Percentiles rank a stretch among this genome's conserved stretches.
Evolutionary conservation across 2,329 filamentous ascomycete species (phyloP).

Genomic region (Teratosphaeriaceae sp.): DNA sequence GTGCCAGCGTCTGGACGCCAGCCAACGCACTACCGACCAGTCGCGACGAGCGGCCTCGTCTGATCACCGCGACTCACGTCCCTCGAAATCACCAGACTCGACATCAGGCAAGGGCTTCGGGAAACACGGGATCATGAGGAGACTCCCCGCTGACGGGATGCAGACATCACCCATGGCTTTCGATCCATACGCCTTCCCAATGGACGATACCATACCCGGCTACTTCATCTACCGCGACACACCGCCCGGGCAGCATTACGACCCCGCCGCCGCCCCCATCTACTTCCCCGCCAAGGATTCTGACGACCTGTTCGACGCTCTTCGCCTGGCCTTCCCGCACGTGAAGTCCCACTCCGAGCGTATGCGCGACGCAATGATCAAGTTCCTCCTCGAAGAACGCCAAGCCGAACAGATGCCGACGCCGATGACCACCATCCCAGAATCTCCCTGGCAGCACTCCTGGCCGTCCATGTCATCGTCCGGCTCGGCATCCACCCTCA

Average conservation of each 20-base stretch:
- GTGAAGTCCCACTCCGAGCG: constrained; percentile 32
- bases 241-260: constrained; percentile 23
- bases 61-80: too few species aligned
- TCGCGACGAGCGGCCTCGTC: too few species aligned
- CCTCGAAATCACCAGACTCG: too few species aligned
- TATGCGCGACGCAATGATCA: constrained; percentile 33
- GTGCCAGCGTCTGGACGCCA: too few species aligned
- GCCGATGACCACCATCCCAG: constrained; percentile 14
- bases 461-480: constrained; percentile 29
- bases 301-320: constrained; percentile 33
- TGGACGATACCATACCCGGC: constrained; percentile 13
- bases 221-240: constrained; percentile 31
- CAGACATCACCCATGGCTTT: constrained; percentile 6
- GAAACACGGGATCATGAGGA: too few species aligned
- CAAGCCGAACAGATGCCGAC: constrained; percentile 20
- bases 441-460: constrained; percentile 21
- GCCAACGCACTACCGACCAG: too few species aligned
- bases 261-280: constrained; percentile 26
- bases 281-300: constrained; percentile 34
- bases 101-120: too few species aligned
- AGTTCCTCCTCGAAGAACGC: constrained; percentile 32
- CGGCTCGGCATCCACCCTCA: constrained; percentile 21
- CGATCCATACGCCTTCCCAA: background rate
- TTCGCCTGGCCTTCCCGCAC: constrained; percentile 28
- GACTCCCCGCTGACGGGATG: too few species aligned